Evolutionary conservation across 768 basidiomycete species (phyloP).

Genomic region (Naganishia vaughanmartiniae): DNA sequence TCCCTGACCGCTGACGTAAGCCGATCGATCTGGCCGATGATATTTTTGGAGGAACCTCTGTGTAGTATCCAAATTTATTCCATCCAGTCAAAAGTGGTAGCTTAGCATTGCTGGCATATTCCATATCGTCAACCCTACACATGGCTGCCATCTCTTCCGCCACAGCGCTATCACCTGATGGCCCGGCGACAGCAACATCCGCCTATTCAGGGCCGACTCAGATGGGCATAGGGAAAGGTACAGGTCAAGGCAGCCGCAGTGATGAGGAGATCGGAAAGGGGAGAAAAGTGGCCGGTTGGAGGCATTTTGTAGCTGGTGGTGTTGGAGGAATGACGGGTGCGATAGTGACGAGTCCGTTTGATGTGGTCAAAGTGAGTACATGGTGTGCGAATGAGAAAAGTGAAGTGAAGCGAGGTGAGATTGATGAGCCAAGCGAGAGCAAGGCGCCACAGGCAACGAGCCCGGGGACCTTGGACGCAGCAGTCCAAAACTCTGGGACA

Average conservation of each 20-base stretch:
- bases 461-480: too few species aligned
- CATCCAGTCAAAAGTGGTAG: too few species aligned
- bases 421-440: constrained; percentile 10
- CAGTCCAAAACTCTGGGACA: too few species aligned
- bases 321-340: constrained; percentile 97
- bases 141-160: constrained; percentile 22
- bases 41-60: background rate
- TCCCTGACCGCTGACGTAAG: background rate
- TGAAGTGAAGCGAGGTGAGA: background rate
- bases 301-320: constrained; percentile 74
- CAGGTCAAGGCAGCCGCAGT: background rate
- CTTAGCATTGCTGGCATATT: too few species aligned
- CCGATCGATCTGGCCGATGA: background rate
- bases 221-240: background rate
- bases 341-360: constrained; percentile 93
- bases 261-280: constrained; percentile 18
- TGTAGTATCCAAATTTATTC: too few species aligned
- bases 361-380: constrained; percentile 72
- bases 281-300: constrained; percentile 55
- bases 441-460: background rate
- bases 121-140: too few species aligned
- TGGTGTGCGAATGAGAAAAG: background rate
- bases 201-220: constrained; percentile 19
- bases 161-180: constrained; percentile 7
- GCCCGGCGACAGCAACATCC: constrained; percentile 23